phyloP scores from a whole-genome alignment of 495 filamentous ascomycete species.

The Cudoniella acicularis region DNA sequence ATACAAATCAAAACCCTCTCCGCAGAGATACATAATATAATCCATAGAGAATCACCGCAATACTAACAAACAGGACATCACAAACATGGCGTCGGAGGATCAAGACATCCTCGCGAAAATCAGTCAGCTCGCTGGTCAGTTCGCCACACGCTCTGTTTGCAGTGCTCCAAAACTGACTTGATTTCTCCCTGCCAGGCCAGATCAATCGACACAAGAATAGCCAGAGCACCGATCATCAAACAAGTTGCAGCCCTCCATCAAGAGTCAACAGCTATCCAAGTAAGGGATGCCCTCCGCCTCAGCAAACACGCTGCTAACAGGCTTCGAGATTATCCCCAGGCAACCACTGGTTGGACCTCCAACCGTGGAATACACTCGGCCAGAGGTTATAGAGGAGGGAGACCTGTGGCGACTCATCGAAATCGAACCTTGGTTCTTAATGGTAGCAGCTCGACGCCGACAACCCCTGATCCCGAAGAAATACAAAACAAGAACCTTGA shows the following conservation, averaged over 20 bases:
- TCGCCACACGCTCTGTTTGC: conserved; percentile 8
- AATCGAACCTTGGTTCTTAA: conserved; percentile 75
- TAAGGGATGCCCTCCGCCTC: conserved; percentile 6
- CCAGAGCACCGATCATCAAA: conserved; percentile 10
- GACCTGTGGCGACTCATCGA: conserved; percentile 49
- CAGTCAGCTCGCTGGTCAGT: conserved; percentile 68
- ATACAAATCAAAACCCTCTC: no score
- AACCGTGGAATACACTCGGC: conserved; percentile 29
- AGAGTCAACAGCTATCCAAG: conserved; percentile 8
- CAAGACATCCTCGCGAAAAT: conserved; percentile 74
- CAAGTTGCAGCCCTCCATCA: neutral
- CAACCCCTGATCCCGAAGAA: conserved; percentile 4
- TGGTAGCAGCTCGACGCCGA: conserved; percentile 31
- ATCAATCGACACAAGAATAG: conserved; percentile 75
- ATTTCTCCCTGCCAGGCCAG: conserved; percentile 50
- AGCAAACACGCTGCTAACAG: conserved; percentile 10
- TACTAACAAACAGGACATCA: conserved; percentile 12
- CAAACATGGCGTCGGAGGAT: conserved; percentile 33
- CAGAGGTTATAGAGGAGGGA: conserved; percentile 40
- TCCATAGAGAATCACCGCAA: neutral
- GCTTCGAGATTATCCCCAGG: conserved; percentile 22
- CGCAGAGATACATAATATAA: no score
- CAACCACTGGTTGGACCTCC: conserved; percentile 24
- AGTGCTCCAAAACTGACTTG: neutral
- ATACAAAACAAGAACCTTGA: conserved; percentile 33